A percentile compares a stretch with the other conserved stretches of the same genome.
Conservation (phyloP, 108 stramenopile species). For the Discostella pseudostelligera region DNA sequence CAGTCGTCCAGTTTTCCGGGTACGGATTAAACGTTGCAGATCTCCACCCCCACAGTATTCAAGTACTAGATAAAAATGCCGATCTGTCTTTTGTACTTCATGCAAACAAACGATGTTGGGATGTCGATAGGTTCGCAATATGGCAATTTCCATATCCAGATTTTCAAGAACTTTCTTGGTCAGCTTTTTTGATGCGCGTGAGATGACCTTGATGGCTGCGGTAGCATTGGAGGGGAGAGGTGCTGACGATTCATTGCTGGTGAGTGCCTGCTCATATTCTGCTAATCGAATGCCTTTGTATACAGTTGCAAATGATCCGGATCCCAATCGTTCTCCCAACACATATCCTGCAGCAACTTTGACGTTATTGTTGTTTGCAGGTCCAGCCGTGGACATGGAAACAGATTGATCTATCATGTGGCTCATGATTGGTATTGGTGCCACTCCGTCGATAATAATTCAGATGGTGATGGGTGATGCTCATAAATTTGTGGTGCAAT, state of each 20-base stretch:
- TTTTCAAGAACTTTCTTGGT: conserved; percentile 95
- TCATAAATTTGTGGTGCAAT: no score
- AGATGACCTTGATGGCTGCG: conserved; percentile 93
- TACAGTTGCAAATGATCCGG: conserved; percentile 83
- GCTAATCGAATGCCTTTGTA: conserved; percentile 67
- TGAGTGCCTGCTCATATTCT: conserved; percentile 11
- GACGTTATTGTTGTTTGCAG: conserved; percentile 26
- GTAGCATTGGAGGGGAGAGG: conserved; percentile 34
- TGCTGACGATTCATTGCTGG: conserved; percentile 9
- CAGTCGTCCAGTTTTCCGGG: conserved; percentile 67
- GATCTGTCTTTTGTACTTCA: conserved; percentile 81
- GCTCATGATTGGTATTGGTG: neutral
- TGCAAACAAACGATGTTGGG: conserved; percentile 88
- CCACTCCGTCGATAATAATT: no score
- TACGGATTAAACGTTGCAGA: conserved; percentile 83
- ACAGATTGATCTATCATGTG: conserved; percentile 14
- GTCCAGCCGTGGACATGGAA: conserved; percentile 8
- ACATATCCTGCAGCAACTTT: conserved; percentile 71
- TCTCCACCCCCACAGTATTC: conserved; percentile 98
- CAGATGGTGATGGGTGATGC: no score
- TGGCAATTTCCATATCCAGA: conserved; percentile 94
- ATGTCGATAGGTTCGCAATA: conserved; percentile 89
- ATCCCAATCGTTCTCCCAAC: conserved; percentile 63
- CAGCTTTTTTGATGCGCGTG: conserved; percentile 76
- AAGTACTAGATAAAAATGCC: conserved; percentile 90